Percentiles rank a stretch among this genome's conserved stretches.
phyloP scores from a whole-genome alignment of 2,329 filamentous ascomycete species.

The Pyrenophora tritici-repentis region DNA sequence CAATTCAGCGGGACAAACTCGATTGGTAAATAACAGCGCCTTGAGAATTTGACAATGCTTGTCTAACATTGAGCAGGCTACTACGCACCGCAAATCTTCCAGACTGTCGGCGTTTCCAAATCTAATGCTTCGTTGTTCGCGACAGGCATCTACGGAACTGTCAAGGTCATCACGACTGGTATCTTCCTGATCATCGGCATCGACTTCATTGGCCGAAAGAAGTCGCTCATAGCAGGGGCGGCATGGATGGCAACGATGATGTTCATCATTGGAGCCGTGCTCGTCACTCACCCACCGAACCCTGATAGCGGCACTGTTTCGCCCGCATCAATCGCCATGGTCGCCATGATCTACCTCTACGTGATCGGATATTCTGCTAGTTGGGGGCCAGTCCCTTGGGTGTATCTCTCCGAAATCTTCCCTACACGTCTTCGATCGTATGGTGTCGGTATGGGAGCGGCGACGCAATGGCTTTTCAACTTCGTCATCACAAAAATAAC shows the following conservation, averaged over 20 bases:
- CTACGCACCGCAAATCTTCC: constrained; percentile 74
- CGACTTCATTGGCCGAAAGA: constrained; percentile 66
- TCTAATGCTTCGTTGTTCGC: constrained; percentile 11
- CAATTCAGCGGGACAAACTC: constrained; percentile 79
- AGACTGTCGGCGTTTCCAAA: constrained; percentile 64
- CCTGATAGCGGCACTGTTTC: constrained; percentile 39
- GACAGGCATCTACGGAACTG: constrained; percentile 68
- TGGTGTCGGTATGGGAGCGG: constrained; percentile 72
- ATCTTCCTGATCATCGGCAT: constrained; percentile 72
- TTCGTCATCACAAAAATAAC: constrained; percentile 69
- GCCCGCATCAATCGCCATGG: constrained; percentile 62
- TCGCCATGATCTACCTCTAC: constrained; percentile 77
- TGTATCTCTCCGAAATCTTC: constrained; percentile 76
- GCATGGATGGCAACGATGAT: constrained; percentile 66
- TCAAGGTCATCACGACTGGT: constrained; percentile 72
- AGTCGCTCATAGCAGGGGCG: constrained; percentile 69
- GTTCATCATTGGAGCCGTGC: constrained; percentile 67
- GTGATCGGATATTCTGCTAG: constrained; percentile 71
- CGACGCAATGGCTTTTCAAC: constrained; percentile 75
- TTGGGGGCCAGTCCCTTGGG: constrained; percentile 78
- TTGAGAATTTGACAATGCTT: too few relatives aligned
- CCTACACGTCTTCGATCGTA: constrained; percentile 67
- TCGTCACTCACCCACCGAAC: constrained; percentile 50
- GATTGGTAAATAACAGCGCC: constrained; percentile 44
- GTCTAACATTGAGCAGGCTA: constrained; percentile 54